phyloP scores from a whole-genome alignment of 2,329 filamentous ascomycete species.

The Curvularia eragrostidis region DNA sequence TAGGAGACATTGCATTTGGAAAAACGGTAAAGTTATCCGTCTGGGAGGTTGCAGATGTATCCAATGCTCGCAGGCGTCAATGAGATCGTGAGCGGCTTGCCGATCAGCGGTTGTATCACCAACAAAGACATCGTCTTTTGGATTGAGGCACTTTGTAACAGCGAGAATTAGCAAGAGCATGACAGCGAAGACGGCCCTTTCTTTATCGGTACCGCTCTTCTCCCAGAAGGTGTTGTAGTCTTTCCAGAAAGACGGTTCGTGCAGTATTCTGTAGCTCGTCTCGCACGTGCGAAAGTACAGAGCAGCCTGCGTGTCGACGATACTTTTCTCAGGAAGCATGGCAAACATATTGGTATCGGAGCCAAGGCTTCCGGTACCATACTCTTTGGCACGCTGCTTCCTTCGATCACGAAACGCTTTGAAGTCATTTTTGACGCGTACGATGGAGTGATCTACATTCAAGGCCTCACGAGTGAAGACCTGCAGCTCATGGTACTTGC shows the following conservation, averaged over 20 bases:
- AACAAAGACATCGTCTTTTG: conserved; percentile 46
- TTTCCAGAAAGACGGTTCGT: conserved; percentile 59
- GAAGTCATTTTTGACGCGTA: conserved; percentile 43
- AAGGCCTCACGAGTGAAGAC: conserved; percentile 44
- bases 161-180: conserved; percentile 51
- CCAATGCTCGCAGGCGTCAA: conserved; percentile 54
- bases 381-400: conserved; percentile 37
- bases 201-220: conserved; percentile 28
- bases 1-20: conserved; percentile 60
- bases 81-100: conserved; percentile 48
- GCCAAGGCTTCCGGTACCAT: conserved; percentile 18
- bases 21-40: conserved; percentile 57
- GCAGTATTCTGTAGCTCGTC: conserved; percentile 60
- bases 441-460: conserved; percentile 37
- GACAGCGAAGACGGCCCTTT: conserved; percentile 47
- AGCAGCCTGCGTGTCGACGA: conserved; percentile 52
- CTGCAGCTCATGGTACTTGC: conserved; percentile 47
- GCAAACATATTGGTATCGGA: conserved; percentile 46
- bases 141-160: conserved; percentile 47
- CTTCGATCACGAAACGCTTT: conserved; percentile 41
- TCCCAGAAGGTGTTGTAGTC: conserved; percentile 60
- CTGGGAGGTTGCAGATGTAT: conserved; percentile 58
- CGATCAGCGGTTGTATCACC: conserved; percentile 54
- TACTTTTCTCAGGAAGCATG: conserved; percentile 45
- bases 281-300: conserved; percentile 62